Evolutionary conservation across 441 rosid species (phyloP).

Genomic region (Manihot esculenta): DNA sequence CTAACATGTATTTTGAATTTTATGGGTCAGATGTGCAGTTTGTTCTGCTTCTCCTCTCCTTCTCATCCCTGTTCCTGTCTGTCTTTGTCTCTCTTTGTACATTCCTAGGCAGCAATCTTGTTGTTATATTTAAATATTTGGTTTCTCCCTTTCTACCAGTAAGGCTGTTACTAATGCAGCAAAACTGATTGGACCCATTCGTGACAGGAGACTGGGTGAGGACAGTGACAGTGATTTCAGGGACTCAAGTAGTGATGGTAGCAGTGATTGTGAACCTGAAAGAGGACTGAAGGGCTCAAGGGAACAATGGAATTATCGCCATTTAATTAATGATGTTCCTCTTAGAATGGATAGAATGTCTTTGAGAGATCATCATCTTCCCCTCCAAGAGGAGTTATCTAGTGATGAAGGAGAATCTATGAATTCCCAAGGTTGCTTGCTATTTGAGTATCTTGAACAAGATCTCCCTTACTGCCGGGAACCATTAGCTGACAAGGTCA

Average conservation of each 20-base stretch:
- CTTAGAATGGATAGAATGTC: conserved; percentile 43
- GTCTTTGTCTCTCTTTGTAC: background rate
- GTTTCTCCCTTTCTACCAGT: background rate
- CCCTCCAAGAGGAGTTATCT: conserved; percentile 46
- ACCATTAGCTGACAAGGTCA: conserved; percentile 76
- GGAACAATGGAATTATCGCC: conserved; percentile 32
- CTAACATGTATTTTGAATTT: background rate
- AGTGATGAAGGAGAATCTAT: conserved; percentile 64
- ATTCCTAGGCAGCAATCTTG: background rate
- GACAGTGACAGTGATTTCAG: conserved; percentile 70
- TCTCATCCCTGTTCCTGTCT: no score
- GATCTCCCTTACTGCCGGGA: conserved; percentile 72
- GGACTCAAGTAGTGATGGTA: conserved; percentile 75
- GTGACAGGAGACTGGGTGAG: conserved; percentile 50
- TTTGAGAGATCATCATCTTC: conserved; percentile 33
- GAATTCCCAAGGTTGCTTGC: conserved; percentile 43
- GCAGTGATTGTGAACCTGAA: conserved; percentile 66
- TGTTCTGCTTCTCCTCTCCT: background rate
- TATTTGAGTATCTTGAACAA: conserved; percentile 70
- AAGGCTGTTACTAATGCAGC: background rate
- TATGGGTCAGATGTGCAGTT: background rate
- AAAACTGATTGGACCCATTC: conserved; percentile 16
- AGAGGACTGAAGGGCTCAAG: conserved; percentile 33
- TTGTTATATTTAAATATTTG: background rate
- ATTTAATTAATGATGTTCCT: conserved; percentile 28